Evolutionary conservation across 1,284 basidiomycete genomes (phyloP), one percentile per base, ranked within the genome.

Genomic region (Trichosporon coremiiforme): DNA sequence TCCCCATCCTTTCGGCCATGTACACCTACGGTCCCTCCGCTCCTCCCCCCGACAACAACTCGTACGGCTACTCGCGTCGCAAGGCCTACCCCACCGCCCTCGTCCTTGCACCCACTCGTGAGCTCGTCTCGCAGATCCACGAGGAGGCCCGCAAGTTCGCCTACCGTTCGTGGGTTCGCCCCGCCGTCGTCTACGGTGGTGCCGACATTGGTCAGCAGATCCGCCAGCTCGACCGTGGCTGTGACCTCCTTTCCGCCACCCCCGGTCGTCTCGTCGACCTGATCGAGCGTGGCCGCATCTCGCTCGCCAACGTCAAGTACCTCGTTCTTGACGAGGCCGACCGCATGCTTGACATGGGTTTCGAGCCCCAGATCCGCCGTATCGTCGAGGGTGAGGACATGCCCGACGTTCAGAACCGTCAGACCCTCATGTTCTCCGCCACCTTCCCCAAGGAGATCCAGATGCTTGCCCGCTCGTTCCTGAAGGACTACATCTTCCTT

Each of bases 261-360:
- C 96, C 96, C 17, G 96, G 97, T 79, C 95, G 96, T 86, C 91
- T 99, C 66, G 95, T 98, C 77, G 96, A 99, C 85, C 87, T 99
- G 75, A 98, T 99, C 77, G 96, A 99, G 85, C 93, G 97, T 80
- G 96, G 96, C 50, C 90, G 93, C 73, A 98, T 99, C 87, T 94
- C 91, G 80, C 89, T 99, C 71, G 90, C 93, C 78, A 98, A 98
- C 85, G 91, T 99, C 85, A 91, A 93, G 78, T 99, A 97, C 86
- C 91, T 99, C 67, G 97, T 99, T 41, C 91, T 99, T 70, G 97
- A 99, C 80, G 97, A 99, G 86, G 97, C 96, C 73, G 97, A 99
- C 86, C 93, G 96, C 80, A 99, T 99, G 96, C 89, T 99, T 78
- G 96, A 99, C 87, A 99, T 99, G 96, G 96, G 96, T 92, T 99